Evolutionary conservation across 371 early-diverging fungal genomes (phyloP).

Genomic region (Gilbertella persicaria): DNA sequence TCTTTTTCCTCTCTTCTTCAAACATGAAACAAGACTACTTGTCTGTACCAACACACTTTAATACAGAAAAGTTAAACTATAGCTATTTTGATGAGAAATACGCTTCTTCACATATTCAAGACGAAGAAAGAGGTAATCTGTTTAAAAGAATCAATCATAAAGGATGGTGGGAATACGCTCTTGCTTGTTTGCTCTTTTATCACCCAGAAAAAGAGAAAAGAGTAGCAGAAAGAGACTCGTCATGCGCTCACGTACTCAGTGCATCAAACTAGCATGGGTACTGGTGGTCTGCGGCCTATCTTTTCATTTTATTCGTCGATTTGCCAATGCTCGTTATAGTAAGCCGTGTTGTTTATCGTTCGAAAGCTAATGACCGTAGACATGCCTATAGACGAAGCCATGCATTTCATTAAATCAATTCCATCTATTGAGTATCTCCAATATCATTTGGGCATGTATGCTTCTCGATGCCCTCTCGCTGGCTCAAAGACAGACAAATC

Average conservation of each 20-base stretch:
- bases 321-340: conserved; percentile 9
- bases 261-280: conserved; percentile 1
- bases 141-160: too few species aligned
- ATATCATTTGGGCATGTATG: conserved; percentile 31
- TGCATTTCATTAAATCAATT: conserved; percentile 20
- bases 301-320: conserved; percentile 14
- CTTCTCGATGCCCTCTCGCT: conserved; percentile 53
- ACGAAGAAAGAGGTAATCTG: too few species aligned
- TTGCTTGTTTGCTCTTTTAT: conserved; percentile 4
- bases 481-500: conserved; percentile 45
- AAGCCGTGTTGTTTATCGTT: too few species aligned
- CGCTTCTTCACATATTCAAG: not conserved
- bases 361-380: too few species aligned
- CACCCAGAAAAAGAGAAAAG: conserved; percentile 6
- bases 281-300: conserved; percentile 3
- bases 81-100: conserved; percentile 4
- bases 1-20: not conserved
- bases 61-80: conserved; percentile 2
- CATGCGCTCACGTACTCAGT: conserved; percentile 4
- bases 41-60: not conserved
- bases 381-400: conserved; percentile 4
- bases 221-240: not conserved
- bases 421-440: conserved; percentile 32
- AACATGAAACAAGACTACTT: conserved; percentile 2
- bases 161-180: too few species aligned